phyloP scores from a whole-genome alignment of 202 grass and related monocot genomes.

The Elaeis oleifera region DNA sequence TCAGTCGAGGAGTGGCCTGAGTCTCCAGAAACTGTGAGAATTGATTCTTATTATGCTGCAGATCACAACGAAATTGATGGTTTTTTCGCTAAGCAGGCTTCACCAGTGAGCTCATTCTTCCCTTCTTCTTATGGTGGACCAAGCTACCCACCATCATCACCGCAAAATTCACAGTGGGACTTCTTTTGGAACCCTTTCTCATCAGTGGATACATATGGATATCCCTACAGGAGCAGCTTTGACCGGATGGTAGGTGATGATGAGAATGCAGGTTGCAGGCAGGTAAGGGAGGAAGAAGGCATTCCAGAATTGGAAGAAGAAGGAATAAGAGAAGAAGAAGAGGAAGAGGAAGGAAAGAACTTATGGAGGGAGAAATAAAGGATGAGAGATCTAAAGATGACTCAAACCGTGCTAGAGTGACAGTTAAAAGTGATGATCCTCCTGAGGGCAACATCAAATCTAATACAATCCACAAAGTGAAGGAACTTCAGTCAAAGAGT shows the following conservation, averaged over 20 bases:
- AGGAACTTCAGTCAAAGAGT: constrained; percentile 54
- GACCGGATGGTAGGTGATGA: constrained; percentile 60
- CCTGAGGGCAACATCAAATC: constrained; percentile 24
- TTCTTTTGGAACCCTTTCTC: constrained; percentile 95
- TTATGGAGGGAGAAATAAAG: constrained; percentile 8
- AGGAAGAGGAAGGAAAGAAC: constrained; percentile 30
- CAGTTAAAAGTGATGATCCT: constrained; percentile 16
- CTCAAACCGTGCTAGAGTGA: background rate
- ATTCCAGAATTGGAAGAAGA: constrained; percentile 97
- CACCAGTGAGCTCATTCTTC: too few relatives aligned
- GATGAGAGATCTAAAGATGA: constrained; percentile 5
- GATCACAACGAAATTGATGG: constrained; percentile 34
- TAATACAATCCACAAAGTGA: constrained; percentile 42
- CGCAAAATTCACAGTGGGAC: constrained; percentile 77
- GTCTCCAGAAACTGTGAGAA: too few relatives aligned
- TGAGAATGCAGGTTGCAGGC: constrained; percentile 66
- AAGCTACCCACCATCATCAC: constrained; percentile 30
- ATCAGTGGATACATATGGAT: constrained; percentile 49
- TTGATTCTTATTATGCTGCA: too few relatives aligned
- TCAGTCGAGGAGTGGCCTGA: too few relatives aligned
- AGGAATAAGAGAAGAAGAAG: constrained; percentile 33
- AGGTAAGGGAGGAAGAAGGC: constrained; percentile 90
- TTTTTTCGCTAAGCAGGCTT: constrained; percentile 10
- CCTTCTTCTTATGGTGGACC: background rate
- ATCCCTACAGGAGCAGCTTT: constrained; percentile 44